Conservation (phyloP, 169 alveolate genomes). For the Eimeria necatrix region DNA sequence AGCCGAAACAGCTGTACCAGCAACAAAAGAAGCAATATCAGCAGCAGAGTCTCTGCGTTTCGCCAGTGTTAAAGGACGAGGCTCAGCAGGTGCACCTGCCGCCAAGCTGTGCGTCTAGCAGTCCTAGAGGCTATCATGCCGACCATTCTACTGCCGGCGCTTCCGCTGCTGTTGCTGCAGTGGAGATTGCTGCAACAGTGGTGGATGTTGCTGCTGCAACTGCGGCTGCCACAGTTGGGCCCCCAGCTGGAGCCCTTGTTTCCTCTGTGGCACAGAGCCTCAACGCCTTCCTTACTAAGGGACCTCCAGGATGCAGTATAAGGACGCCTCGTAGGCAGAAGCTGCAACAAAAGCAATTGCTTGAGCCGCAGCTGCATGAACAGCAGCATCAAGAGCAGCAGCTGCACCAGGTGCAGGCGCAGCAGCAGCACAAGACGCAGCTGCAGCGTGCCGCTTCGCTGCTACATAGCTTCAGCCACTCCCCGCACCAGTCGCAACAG, state of each 20-base stretch:
- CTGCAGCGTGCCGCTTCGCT: not conserved
- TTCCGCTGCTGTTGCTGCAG: constrained; percentile 19
- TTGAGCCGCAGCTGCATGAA: not conserved
- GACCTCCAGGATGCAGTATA: not conserved
- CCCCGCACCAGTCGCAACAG: not conserved
- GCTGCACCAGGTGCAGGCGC: not conserved
- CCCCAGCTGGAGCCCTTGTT: constrained; percentile 38
- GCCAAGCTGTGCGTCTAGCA: not conserved
- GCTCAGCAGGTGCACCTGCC: not conserved
- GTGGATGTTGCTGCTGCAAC: constrained; percentile 32
- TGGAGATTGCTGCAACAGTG: constrained; percentile 36
- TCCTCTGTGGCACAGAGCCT: not conserved
- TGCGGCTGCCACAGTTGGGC: not conserved
- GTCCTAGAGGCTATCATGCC: not conserved
- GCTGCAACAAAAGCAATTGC: not conserved
- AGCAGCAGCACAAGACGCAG: not conserved
- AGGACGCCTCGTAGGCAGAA: constrained; percentile 13
- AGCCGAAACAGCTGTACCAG: not conserved
- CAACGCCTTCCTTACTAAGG: not conserved
- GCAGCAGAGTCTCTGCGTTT: not conserved
- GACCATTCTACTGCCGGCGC: not conserved
- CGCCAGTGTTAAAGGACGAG: not conserved
- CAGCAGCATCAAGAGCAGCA: constrained; percentile 19
- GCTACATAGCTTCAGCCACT: not conserved
- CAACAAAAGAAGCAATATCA: not conserved